Percentiles rank a stretch among this genome's conserved stretches.
Conservation (phyloP, 768 basidiomycete species). For the Suillus lakei region DNA sequence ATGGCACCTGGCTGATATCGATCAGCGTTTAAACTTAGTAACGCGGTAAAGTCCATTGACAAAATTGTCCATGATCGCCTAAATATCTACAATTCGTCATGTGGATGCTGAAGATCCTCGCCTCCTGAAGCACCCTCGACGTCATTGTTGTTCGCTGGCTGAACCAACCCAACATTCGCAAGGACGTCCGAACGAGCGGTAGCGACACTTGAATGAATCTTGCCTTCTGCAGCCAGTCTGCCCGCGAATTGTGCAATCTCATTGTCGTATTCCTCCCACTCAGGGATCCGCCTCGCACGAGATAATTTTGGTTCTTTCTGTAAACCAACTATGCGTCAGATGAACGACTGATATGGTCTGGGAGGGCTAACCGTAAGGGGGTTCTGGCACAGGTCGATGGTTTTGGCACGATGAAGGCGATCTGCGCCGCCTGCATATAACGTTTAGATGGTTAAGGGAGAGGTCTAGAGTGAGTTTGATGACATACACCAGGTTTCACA, state of each 20-base stretch:
- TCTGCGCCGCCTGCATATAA: slow-evolving; percentile 72
- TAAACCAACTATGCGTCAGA: slow-evolving; percentile 8
- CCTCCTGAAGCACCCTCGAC: background rate
- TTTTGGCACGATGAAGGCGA: slow-evolving; percentile 76
- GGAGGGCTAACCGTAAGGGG: slow-evolving; percentile 76
- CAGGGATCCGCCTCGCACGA: slow-evolving; percentile 93
- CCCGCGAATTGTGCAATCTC: slow-evolving; percentile 88
- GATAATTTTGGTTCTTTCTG: slow-evolving; percentile 98
- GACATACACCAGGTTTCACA: slow-evolving; percentile 98
- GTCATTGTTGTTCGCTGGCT: background rate
- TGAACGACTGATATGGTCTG: too few relatives aligned
- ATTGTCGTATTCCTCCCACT: slow-evolving; percentile 94
- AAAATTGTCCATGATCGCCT: background rate
- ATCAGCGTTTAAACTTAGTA: background rate
- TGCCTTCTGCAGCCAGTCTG: slow-evolving; percentile 69
- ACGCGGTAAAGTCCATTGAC: background rate
- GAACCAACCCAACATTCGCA: slow-evolving; percentile 36
- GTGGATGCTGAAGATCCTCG: background rate
- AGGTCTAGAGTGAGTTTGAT: background rate
- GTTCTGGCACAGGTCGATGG: slow-evolving; percentile 96
- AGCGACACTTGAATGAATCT: slow-evolving; percentile 68
- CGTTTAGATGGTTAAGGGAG: slow-evolving; percentile 3
- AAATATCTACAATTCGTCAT: slow-evolving; percentile 6
- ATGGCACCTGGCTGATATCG: background rate
- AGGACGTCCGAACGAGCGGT: slow-evolving; percentile 73